Conservation (phyloP, 306 rosid genomes). For the Pyrus communis region DNA sequence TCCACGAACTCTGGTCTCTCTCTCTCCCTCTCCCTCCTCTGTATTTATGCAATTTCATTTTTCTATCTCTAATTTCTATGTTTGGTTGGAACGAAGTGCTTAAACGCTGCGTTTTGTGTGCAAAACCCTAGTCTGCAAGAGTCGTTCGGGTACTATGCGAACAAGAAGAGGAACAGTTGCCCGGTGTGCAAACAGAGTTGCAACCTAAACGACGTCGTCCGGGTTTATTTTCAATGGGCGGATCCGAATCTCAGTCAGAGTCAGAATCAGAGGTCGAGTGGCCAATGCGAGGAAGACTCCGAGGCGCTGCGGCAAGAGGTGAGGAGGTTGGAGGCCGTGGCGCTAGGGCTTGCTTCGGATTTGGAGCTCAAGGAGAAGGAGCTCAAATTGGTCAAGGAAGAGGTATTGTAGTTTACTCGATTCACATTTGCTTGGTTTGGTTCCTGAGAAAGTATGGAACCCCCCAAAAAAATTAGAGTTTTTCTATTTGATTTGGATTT, state of each 20-base stretch:
- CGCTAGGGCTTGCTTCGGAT: slow-evolving; percentile 41
- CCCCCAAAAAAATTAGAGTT: background rate
- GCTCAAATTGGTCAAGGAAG: slow-evolving; percentile 34
- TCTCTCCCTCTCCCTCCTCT: background rate
- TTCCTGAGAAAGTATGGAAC: background rate
- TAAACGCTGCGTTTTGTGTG: slow-evolving; percentile 11
- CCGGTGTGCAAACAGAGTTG: slow-evolving; percentile 88
- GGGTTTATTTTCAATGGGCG: slow-evolving; percentile 78
- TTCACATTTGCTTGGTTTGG: background rate
- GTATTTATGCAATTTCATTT: background rate
- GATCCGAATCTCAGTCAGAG: slow-evolving; percentile 30
- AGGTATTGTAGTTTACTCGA: slow-evolving; percentile 34
- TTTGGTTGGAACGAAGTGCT: background rate
- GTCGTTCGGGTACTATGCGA: slow-evolving; percentile 76
- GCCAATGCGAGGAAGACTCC: slow-evolving; percentile 32
- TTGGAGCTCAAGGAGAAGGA: slow-evolving; percentile 46
- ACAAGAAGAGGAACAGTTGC: slow-evolving; percentile 58
- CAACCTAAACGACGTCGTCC: slow-evolving; percentile 38
- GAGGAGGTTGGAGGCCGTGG: slow-evolving; percentile 51
- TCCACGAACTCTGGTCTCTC: slow-evolving; percentile 84
- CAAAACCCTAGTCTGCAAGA: slow-evolving; percentile 58
- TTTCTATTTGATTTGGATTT: background rate
- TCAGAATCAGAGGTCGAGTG: slow-evolving; percentile 13
- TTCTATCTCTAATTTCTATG: background rate
- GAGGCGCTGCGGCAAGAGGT: slow-evolving; percentile 51